Percentiles rank a stretch among this genome's conserved stretches.
These are phyloP conservation scores for Fistulinella prunicolor DNA, from an alignment of 768 basidiomycete species.

Conservation along the genomic window DNA sequence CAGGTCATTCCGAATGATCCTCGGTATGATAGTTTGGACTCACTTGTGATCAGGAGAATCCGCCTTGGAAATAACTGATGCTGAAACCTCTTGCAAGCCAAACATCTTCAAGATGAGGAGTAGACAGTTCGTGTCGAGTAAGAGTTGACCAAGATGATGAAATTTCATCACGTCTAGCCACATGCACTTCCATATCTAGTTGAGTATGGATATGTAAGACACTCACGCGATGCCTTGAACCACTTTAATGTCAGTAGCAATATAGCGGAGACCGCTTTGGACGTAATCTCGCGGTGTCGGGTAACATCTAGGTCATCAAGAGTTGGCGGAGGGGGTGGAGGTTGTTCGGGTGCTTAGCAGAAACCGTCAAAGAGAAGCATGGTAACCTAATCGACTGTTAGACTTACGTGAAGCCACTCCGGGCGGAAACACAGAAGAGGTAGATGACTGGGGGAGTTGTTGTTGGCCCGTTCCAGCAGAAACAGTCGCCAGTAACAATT, in stretches of 20 bases:
- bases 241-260: constrained; percentile 88
- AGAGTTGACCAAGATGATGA: constrained; percentile 92
- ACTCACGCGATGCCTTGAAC: constrained; percentile 98
- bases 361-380: constrained; percentile 3
- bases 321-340: constrained; percentile 63
- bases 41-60: constrained; percentile 88
- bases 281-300: constrained; percentile 95
- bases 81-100: constrained; percentile 88
- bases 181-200: background rate
- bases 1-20: constrained; percentile 5
- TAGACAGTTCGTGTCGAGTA: constrained; percentile 94
- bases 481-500: constrained; percentile 89
- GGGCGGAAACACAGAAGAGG: constrained; percentile 69
- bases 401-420: constrained; percentile 63
- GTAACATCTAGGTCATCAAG: constrained; percentile 91
- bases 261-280: constrained; percentile 96
- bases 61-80: constrained; percentile 81
- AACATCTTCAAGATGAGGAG: constrained; percentile 97
- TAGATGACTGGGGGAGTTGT: constrained; percentile 63
- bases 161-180: constrained; percentile 92
- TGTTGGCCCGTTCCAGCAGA: constrained; percentile 64
- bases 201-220: background rate
- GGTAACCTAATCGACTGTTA: background rate
- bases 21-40: constrained; percentile 16
- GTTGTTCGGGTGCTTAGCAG: constrained; percentile 56